Evolutionary conservation across 1,284 basidiomycete genomes (phyloP).

Genomic region (Pseudozyma tsukubaensis): DNA sequence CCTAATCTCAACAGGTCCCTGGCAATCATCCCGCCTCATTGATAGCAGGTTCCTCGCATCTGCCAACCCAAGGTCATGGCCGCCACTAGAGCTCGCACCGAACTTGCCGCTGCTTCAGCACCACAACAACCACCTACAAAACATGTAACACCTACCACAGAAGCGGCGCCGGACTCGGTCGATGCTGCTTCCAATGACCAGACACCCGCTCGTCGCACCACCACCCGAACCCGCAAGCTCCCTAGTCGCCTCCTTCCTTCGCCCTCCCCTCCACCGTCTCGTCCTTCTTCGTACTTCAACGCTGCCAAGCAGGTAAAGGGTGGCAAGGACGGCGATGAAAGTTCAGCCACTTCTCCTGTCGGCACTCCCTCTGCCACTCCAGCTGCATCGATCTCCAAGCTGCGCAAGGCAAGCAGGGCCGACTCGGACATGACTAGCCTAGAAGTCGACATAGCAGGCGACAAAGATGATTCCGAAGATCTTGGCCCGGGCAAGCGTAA

Average conservation of each 20-base stretch:
- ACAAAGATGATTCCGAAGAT: slow-evolving; percentile 29
- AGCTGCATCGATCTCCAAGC: slow-evolving; percentile 5
- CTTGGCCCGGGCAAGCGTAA: slow-evolving; percentile 54
- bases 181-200: slow-evolving; percentile 19
- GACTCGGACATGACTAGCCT: slow-evolving; percentile 18
- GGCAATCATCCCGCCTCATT: background rate
- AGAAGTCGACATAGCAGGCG: slow-evolving; percentile 10
- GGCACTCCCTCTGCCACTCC: slow-evolving; percentile 6
- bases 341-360: slow-evolving; percentile 3
- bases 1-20: background rate
- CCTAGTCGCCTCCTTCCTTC: slow-evolving; percentile 53
- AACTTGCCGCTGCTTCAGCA: slow-evolving; percentile 34
- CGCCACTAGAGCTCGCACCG: slow-evolving; percentile 48
- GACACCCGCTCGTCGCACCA: slow-evolving; percentile 48
- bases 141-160: slow-evolving; percentile 12
- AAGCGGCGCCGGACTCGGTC: slow-evolving; percentile 12
- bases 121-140: slow-evolving; percentile 21
- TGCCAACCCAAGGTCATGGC: slow-evolving; percentile 37
- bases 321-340: slow-evolving; percentile 23
- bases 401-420: slow-evolving; percentile 19
- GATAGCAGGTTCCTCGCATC: background rate
- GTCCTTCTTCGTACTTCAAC: slow-evolving; percentile 36
- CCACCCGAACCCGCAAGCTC: slow-evolving; percentile 47
- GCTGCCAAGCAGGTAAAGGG: slow-evolving; percentile 32
- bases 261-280: slow-evolving; percentile 45